Conservation (phyloP, 306 rosid genomes). For the Quercus bicolor region DNA sequence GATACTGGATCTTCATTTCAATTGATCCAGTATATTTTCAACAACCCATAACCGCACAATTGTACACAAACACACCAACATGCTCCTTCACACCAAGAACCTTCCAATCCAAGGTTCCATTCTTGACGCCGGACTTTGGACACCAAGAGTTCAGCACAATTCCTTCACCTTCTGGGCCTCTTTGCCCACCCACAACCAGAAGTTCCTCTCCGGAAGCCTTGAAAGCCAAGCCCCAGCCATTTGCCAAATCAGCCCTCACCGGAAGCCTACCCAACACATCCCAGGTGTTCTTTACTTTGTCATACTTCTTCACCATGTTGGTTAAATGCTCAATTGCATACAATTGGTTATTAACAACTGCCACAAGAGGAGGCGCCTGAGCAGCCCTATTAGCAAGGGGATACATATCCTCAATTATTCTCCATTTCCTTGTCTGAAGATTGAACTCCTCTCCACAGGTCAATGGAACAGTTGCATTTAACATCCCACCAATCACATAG, state of each 20-base stretch:
- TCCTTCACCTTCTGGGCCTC: slow-evolving; percentile 87
- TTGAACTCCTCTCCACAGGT: slow-evolving; percentile 93
- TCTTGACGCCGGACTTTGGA: slow-evolving; percentile 64
- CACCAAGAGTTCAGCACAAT: slow-evolving; percentile 76
- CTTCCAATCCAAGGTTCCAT: slow-evolving; percentile 82
- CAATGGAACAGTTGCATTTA: slow-evolving; percentile 62
- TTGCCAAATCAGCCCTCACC: slow-evolving; percentile 75
- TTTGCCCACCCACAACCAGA: slow-evolving; percentile 91
- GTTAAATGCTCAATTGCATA: slow-evolving; percentile 77
- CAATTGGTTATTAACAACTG: slow-evolving; percentile 81
- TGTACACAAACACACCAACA: slow-evolving; percentile 86
- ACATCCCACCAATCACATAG: slow-evolving; percentile 95
- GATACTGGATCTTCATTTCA: slow-evolving; percentile 43
- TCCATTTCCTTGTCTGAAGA: slow-evolving; percentile 64
- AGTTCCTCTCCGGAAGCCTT: slow-evolving; percentile 88
- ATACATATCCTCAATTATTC: slow-evolving; percentile 78
- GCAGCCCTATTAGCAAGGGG: slow-evolving; percentile 72
- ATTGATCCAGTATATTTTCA: slow-evolving; percentile 61
- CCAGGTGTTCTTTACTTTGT: slow-evolving; percentile 75
- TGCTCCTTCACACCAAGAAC: slow-evolving; percentile 76
- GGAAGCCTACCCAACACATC: slow-evolving; percentile 85
- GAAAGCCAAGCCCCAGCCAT: slow-evolving; percentile 97
- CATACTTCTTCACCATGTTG: slow-evolving; percentile 86
- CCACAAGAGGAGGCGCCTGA: slow-evolving; percentile 97
- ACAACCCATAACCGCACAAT: slow-evolving; percentile 96